Percentiles rank a stretch among this genome's conserved stretches.
Evolutionary conservation across 768 basidiomycete species (phyloP).

Genomic region (Ephemerocybe angulata): DNA sequence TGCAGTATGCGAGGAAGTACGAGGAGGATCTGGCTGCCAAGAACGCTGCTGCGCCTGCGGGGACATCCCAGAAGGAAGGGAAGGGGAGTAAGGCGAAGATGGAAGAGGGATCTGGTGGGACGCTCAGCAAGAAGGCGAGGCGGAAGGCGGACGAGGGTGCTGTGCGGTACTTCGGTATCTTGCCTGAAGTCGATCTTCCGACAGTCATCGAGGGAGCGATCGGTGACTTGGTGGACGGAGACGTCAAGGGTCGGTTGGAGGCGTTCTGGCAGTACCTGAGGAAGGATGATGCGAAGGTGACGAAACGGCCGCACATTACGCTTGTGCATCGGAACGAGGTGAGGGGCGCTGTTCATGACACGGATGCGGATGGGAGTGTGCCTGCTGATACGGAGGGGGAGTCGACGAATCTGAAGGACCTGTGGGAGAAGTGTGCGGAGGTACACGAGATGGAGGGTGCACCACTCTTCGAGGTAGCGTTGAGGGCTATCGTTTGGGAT

Average conservation of each 20-base stretch:
- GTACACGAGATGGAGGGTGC: conserved; percentile 36
- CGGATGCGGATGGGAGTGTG: background rate
- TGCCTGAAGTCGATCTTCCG: conserved; percentile 67
- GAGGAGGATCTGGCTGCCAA: conserved; percentile 9
- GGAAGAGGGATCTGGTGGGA: conserved; percentile 14
- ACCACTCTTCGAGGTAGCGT: conserved; percentile 56
- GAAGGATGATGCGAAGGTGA: conserved; percentile 42
- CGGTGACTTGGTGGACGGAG: conserved; percentile 23
- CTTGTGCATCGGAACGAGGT: conserved; percentile 67
- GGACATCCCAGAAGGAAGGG: conserved; percentile 1
- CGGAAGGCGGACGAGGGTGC: conserved; percentile 30
- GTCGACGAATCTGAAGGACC: conserved; percentile 14
- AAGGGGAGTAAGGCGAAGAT: conserved; percentile 23
- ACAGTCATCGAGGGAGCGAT: conserved; percentile 44
- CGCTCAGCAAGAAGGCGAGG: conserved; percentile 20
- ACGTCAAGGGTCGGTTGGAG: conserved; percentile 18
- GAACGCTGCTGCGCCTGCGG: background rate
- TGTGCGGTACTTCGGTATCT: conserved; percentile 75
- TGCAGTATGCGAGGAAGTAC: conserved; percentile 42
- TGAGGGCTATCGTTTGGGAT: conserved; percentile 71
- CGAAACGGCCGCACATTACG: conserved; percentile 76
- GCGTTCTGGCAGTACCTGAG: conserved; percentile 52
- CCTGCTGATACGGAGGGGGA: background rate
- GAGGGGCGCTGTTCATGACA: conserved; percentile 5
- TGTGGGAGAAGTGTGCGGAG: conserved; percentile 49